Conservation (phyloP, 1,139 yeast genomes). For the Diutina rugosa region DNA sequence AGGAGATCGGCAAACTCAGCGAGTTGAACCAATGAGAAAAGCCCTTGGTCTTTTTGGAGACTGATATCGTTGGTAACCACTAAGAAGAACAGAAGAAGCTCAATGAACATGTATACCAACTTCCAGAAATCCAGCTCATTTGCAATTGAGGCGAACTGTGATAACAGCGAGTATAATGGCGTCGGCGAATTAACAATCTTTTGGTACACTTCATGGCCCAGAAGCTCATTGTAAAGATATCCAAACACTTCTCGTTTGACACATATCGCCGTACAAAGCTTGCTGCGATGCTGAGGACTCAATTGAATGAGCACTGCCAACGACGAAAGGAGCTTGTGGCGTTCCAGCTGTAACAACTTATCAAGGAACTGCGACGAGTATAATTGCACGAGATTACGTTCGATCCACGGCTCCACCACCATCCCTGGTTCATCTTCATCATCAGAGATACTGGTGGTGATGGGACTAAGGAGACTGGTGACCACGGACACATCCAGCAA, state of each 20-base stretch:
- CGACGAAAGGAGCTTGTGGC: conserved; percentile 5
- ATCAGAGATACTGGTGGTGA: not conserved
- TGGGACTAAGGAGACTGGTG: not conserved
- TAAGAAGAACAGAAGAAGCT: conserved; percentile 41
- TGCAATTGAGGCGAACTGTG: not conserved
- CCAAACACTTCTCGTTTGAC: conserved; percentile 20
- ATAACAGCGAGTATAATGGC: not conserved
- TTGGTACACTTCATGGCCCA: conserved; percentile 10
- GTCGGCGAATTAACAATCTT: conserved; percentile 4
- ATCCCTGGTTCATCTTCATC: not conserved
- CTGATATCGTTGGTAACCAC: conserved; percentile 65
- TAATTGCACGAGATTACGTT: not conserved
- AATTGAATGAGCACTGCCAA: conserved; percentile 18
- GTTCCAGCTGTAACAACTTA: not conserved
- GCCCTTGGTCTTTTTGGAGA: conserved; percentile 28
- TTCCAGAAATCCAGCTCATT: conserved; percentile 17
- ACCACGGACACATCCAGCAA: not conserved
- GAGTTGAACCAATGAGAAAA: conserved; percentile 35
- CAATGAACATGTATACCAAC: conserved; percentile 22
- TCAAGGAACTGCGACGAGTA: not conserved
- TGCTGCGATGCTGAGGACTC: conserved; percentile 17
- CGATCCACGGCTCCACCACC: not conserved
- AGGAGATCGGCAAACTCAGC: conserved; percentile 34
- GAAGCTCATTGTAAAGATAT: conserved; percentile 16
- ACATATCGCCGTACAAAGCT: conserved; percentile 24